Conservation (phyloP, 352 stramenopile species). For the Pythium oligandrum region DNA sequence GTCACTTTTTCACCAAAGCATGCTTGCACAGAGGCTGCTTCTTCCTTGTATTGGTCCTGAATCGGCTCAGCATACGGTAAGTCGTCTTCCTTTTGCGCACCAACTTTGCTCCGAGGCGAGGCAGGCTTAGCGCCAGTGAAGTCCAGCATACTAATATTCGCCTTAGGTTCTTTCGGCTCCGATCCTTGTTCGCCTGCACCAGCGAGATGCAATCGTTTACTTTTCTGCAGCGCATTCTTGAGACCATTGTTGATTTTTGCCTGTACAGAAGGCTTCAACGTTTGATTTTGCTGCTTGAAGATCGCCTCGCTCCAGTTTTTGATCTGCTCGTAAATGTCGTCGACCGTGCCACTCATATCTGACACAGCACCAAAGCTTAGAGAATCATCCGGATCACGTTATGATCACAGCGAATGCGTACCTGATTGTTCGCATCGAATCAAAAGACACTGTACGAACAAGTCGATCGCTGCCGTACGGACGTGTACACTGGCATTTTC, state of each 20-base stretch:
- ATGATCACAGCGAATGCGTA: constrained; percentile 18
- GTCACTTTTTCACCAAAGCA: constrained; percentile 74
- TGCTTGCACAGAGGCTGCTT: constrained; percentile 30
- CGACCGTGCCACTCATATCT: constrained; percentile 53
- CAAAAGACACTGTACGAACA: constrained; percentile 67
- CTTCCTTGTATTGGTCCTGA: constrained; percentile 51
- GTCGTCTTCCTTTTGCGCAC: constrained; percentile 61
- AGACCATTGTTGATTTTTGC: constrained; percentile 81
- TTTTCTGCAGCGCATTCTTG: constrained; percentile 56
- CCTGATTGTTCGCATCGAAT: constrained; percentile 73
- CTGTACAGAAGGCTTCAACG: constrained; percentile 69
- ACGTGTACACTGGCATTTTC: constrained; percentile 80
- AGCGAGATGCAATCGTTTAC: constrained; percentile 41
- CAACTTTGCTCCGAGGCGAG: constrained; percentile 40
- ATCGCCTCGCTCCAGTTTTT: constrained; percentile 69
- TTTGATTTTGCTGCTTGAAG: constrained; percentile 67
- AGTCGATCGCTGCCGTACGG: constrained; percentile 56
- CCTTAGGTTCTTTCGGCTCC: background rate
- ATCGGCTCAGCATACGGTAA: constrained; percentile 76
- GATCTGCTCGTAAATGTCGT: constrained; percentile 70
- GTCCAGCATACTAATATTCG: constrained; percentile 2
- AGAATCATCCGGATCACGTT: background rate
- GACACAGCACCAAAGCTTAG: background rate
- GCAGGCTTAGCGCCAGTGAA: constrained; percentile 6
- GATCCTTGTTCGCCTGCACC: background rate